Base-by-base conservation (phyloP, 2,329 filamentous ascomycete species). In the Colletotrichum horii region DNA sequence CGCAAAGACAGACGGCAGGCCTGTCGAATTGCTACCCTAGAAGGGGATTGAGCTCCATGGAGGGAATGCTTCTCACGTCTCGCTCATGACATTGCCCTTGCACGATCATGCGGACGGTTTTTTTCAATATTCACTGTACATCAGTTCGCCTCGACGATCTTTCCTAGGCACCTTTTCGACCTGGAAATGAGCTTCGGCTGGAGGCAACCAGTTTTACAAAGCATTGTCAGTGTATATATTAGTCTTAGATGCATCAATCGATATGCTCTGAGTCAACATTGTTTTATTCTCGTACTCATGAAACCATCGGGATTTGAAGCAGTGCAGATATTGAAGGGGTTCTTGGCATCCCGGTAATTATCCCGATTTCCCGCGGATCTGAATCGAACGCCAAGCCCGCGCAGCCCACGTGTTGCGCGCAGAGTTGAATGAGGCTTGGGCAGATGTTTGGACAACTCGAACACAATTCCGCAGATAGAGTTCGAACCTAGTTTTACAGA, bases 111-210 rank as follows among this genome's bases (percentile, higher is more conserved):
- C 34, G 56, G 64, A 30, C 56, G 19, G 19, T n/a, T 26, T 30
- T 36, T 38, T 66, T 67, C 48, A 56, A 64, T 68, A 68, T 69
- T 73, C 70, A 69, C 48, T 68, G 73, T 75, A 75, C 34, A 73
- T 69, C 48, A 24, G 43, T 68, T 69, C n/a, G 64, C 70, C 70
- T 73, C 58, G 69, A 73, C 70, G 58, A 69, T 75, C 58, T 36
- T 58, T 58, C 64, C 70, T 48, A 38, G 34, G 56, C 62, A 3
- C n/a, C 34, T 52, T 68, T 43, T 64, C 30, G 22, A 15, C 56
- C 24, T 58, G 64, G 64, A 58, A 52, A 65, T 73, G 70, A 73
- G 70, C 73, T 75, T 73, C 70, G 58, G 58, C 64, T 73, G 43
- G 73, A 65, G 73, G 64, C 64, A 73, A 65, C 64, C 70, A 22